Evolutionary conservation across 1,139 yeast genomes (phyloP).

Genomic region (Hyphopichia khmerensis): DNA sequence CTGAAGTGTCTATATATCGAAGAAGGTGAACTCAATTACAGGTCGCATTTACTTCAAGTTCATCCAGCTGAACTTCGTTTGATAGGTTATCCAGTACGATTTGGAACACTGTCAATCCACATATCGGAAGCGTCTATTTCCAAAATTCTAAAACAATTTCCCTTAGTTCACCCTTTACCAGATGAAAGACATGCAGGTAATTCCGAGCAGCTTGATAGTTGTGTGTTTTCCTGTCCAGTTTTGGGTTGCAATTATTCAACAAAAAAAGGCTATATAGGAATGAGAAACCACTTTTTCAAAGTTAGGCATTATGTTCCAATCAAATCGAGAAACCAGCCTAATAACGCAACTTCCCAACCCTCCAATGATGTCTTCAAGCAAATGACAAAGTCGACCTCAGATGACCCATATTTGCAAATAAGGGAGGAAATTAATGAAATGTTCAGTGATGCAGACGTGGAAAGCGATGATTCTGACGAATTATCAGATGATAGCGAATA

Average conservation of each 20-base stretch:
- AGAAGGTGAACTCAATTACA: slow-evolving; percentile 13
- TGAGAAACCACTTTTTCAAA: slow-evolving; percentile 30
- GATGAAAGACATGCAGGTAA: neutral
- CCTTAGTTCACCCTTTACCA: neutral
- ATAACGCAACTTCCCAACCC: neutral
- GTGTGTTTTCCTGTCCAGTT: slow-evolving; percentile 36
- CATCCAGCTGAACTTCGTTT: slow-evolving; percentile 23
- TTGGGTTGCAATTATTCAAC: slow-evolving; percentile 44
- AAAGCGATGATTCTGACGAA: slow-evolving; percentile 3
- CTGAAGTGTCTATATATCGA: neutral
- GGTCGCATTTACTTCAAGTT: slow-evolving; percentile 26
- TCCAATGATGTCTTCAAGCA: no score
- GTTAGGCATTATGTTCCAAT: slow-evolving; percentile 18
- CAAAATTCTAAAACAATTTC: neutral
- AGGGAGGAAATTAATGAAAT: slow-evolving; percentile 10
- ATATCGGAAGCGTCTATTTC: neutral
- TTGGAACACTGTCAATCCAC: neutral
- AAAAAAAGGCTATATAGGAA: slow-evolving; percentile 34
- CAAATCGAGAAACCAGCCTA: neutral
- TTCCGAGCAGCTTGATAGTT: neutral
- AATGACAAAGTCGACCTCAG: neutral
- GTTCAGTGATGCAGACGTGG: slow-evolving; percentile 14
- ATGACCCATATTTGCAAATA: neutral
- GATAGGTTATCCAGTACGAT: slow-evolving; percentile 35
- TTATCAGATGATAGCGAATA: neutral